Evolutionary conservation across 768 basidiomycete species (phyloP).

Genomic region (Lactarius psammicola): DNA sequence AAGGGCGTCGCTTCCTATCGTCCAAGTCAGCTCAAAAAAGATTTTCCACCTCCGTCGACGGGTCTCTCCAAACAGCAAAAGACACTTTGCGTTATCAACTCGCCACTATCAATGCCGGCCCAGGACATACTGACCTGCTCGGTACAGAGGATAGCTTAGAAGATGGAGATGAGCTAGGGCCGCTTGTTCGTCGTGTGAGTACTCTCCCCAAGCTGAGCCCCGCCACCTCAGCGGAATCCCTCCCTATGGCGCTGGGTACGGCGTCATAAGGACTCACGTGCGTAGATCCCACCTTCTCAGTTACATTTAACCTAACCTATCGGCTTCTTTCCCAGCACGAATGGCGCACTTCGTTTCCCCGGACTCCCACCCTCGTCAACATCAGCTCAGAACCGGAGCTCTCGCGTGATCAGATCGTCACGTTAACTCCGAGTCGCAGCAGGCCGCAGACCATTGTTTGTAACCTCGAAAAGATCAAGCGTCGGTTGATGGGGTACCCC

Average conservation of each 20-base stretch:
- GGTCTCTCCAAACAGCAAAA: slow-evolving; percentile 78
- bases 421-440: not conserved
- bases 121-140: slow-evolving; percentile 32
- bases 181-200: too few relatives aligned
- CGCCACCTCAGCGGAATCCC: not conserved
- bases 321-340: not conserved
- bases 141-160: slow-evolving; percentile 36
- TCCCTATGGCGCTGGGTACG: not conserved
- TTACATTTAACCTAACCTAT: not conserved
- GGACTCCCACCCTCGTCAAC: not conserved
- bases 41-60: slow-evolving; percentile 79
- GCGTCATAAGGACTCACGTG: not conserved
- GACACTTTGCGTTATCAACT: slow-evolving; percentile 81
- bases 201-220: slow-evolving; percentile 65
- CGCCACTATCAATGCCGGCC: slow-evolving; percentile 73
- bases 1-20: slow-evolving; percentile 40
- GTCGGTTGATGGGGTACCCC: slow-evolving; percentile 56
- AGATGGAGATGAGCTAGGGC: slow-evolving; percentile 79
- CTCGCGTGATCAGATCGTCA: slow-evolving; percentile 37
- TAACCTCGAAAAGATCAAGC: slow-evolving; percentile 45
- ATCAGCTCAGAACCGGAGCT: slow-evolving; percentile 37
- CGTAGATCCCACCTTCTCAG: not conserved
- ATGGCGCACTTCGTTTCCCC: slow-evolving; percentile 31
- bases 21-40: slow-evolving; percentile 70
- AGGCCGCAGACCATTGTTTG: not conserved